Evolutionary conservation across 2,329 filamentous ascomycete genomes (phyloP), one percentile per base, ranked within the genome.

Genomic region (Ophiosphaerella korrae): DNA sequence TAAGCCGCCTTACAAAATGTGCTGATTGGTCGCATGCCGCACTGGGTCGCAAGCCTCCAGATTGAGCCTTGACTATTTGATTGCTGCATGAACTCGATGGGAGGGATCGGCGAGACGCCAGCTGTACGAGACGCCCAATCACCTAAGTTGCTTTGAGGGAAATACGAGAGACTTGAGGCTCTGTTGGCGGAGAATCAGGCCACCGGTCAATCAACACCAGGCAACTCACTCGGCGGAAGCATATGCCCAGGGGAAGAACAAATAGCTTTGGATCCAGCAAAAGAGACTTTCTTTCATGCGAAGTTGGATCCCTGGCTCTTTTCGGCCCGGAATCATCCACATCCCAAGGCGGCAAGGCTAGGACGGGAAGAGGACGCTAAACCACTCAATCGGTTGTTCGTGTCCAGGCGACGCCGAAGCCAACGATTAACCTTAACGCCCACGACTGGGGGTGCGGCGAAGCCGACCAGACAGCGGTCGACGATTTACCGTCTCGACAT

Each of bases 341-440:
- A 38, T 42, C 49, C 48, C 38, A 50, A 49, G 33, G 42, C 33
- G 47, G 50, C 36, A 59, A 51, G 45, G 51, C 43, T 42, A 23
- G 44, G 36, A 50, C 59, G 59, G 59, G 59, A 61, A 62, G 57
- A 57, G 39, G 31, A 57, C 50, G 49, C 52, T 49, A 55, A 60
- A 51, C 57, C 59, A 58, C 41, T 31, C 47, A 42, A 49, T 47
- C 55, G 59, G 59, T 58, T 8, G 50, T 47, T 42, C 33, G 40
- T 46, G 42, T 50, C 26, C 53, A 67, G 66, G 66, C 66, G 65
- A 67, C 53, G 54, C 63, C 64, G 62, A 66, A 51, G 53, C 52
- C 45, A 56, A 51, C 40, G 18, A 53, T 51, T 51, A 46, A 58
- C 44, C 46, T 58, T 40, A 53, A 43, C 53, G 41, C 53, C 48